These are phyloP conservation scores for Chaetomiaceae sp. DNA, from an alignment of 2,329 filamentous ascomycete species.

Conservation along the genomic window DNA sequence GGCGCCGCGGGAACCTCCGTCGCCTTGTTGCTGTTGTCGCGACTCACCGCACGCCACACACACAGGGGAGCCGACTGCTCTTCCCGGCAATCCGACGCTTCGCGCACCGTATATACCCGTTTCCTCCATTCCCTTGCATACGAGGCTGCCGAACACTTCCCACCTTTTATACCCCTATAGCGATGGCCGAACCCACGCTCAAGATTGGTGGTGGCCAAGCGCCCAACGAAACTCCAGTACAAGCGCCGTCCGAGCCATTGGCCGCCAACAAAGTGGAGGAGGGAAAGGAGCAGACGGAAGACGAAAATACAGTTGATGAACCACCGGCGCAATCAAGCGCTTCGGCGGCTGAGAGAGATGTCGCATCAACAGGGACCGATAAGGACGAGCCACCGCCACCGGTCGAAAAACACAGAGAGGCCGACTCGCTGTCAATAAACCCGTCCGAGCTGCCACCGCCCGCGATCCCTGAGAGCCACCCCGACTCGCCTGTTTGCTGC, in stretches of 20 bases:
- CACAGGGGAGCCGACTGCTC: not conserved
- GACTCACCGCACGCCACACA: not conserved
- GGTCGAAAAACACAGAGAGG: slow-evolving; percentile 27
- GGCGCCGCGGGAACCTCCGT: slow-evolving; percentile 1
- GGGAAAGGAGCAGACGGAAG: not conserved
- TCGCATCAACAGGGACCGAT: slow-evolving; percentile 27
- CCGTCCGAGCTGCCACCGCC: slow-evolving; percentile 25
- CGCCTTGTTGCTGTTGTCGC: not conserved
- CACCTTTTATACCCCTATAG: not conserved
- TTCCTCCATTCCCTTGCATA: too few relatives aligned
- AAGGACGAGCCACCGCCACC: slow-evolving; percentile 29
- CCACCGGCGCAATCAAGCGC: slow-evolving; percentile 7
- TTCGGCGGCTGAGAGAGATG: slow-evolving; percentile 4
- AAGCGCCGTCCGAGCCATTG: slow-evolving; percentile 8
- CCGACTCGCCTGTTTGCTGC: slow-evolving; percentile 47
- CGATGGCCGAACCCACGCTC: slow-evolving; percentile 18
- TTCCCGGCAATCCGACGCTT: not conserved
- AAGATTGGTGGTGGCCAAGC: slow-evolving; percentile 5
- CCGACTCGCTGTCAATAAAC: slow-evolving; percentile 34
- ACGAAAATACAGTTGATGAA: slow-evolving; percentile 1
- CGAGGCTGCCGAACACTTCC: too few relatives aligned
- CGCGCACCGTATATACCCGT: not conserved
- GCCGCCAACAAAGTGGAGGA: slow-evolving; percentile 6
- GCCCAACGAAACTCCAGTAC: not conserved
- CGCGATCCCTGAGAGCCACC: slow-evolving; percentile 8